These are phyloP conservation scores for Magnaporthales sp. DNA, from an alignment of 2,329 filamentous ascomycete genomes.

Conservation along the genomic window DNA sequence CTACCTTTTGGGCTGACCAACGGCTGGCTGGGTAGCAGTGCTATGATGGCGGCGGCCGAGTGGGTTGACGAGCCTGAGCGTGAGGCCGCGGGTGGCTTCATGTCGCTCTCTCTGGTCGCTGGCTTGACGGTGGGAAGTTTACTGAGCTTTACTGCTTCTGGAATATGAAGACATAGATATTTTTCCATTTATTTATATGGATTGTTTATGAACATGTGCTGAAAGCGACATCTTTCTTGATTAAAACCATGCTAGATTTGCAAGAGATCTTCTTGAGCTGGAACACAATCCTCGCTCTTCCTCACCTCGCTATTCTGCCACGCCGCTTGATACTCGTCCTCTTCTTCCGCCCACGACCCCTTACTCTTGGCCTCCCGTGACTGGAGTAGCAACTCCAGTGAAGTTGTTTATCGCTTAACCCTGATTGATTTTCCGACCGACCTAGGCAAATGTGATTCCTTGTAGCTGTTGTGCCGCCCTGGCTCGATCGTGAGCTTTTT, in stretches of 20 bases:
- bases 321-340: not conserved
- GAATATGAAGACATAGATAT: constrained; percentile 23
- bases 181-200: not conserved
- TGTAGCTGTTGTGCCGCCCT: too few species aligned
- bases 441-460: too few species aligned
- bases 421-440: too few species aligned
- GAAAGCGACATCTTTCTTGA: not conserved
- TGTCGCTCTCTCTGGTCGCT: constrained; percentile 81
- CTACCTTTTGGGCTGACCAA: constrained; percentile 76
- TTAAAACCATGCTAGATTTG: not conserved
- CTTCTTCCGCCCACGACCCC: not conserved
- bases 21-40: constrained; percentile 76
- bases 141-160: constrained; percentile 69
- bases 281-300: not conserved
- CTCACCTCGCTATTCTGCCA: not conserved
- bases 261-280: not conserved
- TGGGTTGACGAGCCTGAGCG: constrained; percentile 77
- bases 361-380: not conserved
- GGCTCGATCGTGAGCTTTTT: too few species aligned
- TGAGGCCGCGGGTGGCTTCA: constrained; percentile 86
- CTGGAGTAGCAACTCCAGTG: not conserved
- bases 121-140: constrained; percentile 82
- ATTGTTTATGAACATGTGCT: not conserved
- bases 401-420: not conserved
- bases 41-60: constrained; percentile 83